A percentile compares a stretch with the other conserved stretches of the same genome.
These are phyloP conservation scores for Botrytis paeoniae DNA, from an alignment of 2,329 filamentous ascomycete genomes.

Conservation along the genomic window DNA sequence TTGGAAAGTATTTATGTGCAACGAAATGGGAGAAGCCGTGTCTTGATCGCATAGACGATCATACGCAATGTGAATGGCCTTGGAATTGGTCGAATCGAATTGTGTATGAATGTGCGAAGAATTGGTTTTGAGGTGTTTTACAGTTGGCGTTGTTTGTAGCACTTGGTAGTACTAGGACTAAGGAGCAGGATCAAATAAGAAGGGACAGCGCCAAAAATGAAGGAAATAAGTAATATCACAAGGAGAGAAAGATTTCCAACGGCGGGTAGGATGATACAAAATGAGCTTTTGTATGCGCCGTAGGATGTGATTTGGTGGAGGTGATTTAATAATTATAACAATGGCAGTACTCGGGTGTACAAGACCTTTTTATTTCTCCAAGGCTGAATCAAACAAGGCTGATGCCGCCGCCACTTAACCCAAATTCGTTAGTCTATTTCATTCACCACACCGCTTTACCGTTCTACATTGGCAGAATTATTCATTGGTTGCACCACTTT, in stretches of 20 bases:
- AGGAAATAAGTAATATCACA: background rate
- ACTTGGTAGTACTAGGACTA: background rate
- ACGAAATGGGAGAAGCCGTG: slow-evolving; percentile 32
- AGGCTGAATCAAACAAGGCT: background rate
- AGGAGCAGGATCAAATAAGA: background rate
- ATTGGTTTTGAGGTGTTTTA: slow-evolving; percentile 1
- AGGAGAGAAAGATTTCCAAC: background rate
- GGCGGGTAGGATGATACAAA: background rate
- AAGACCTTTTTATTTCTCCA: background rate
- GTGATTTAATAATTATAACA: background rate
- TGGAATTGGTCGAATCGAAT: background rate
- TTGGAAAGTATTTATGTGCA: slow-evolving; percentile 22
- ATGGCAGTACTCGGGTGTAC: background rate
- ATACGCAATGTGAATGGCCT: background rate
- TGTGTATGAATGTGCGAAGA: background rate
- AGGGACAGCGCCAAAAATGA: background rate
- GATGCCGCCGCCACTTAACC: background rate
- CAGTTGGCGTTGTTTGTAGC: slow-evolving; percentile 1
- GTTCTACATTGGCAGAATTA: background rate
- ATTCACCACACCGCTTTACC: background rate
- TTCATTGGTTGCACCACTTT: background rate
- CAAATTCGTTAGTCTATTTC: background rate
- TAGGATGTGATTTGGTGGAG: background rate
- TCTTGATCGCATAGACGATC: slow-evolving; percentile 32
- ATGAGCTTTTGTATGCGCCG: background rate